Evolutionary conservation across 2,329 filamentous ascomycete genomes (phyloP), one percentile per base, ranked within the genome.

Genomic region (Albifimbria verrucaria): DNA sequence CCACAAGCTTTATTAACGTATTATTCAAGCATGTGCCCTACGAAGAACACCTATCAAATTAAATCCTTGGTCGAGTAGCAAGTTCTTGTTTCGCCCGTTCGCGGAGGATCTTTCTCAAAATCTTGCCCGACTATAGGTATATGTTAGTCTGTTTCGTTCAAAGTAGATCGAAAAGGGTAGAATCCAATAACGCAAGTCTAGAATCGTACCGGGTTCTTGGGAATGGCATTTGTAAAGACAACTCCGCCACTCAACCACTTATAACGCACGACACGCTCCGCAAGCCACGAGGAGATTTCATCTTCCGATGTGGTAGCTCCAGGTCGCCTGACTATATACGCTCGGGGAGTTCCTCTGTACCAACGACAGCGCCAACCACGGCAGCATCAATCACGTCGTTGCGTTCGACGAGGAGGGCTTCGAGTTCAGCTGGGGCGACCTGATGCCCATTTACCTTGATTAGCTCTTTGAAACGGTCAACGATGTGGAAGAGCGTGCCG

Each of bases 221-320:
- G 88, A 48, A 92, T 85, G 5, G 72, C 73, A 43, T 89, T 82
- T 2, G 86, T 70, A 65, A 91, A 89, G 12, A 79, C 73, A 2
- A 92, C 83, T 2, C 89, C 89, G 0, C 89, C 89, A 25, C 76
- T 82, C 48, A 92, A 74, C 56, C 82, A 76, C 70, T 92, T 92
- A 59, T 86, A 81, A 45, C 72, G 74, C 2, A 82, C 78, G 12
- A 90, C 87, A 50, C 80, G 81, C 49, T 77, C 77, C 21, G 82
- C 79, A 62, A 91, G 75, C 79, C 86, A 92, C 20, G 72, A 66
- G 32, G 79, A 75, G 52, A 92, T 82, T 1, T 86, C 84, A 41
- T 59, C 51, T 48, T 58, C 52, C 12, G 59, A 64, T 3, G 57
- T 57, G 45, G 57, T 58, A 15, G 52, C 55, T 9, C 49, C 57